phyloP scores from a whole-genome alignment of 1,284 basidiomycete genomes.

The Ustilago tritici region DNA sequence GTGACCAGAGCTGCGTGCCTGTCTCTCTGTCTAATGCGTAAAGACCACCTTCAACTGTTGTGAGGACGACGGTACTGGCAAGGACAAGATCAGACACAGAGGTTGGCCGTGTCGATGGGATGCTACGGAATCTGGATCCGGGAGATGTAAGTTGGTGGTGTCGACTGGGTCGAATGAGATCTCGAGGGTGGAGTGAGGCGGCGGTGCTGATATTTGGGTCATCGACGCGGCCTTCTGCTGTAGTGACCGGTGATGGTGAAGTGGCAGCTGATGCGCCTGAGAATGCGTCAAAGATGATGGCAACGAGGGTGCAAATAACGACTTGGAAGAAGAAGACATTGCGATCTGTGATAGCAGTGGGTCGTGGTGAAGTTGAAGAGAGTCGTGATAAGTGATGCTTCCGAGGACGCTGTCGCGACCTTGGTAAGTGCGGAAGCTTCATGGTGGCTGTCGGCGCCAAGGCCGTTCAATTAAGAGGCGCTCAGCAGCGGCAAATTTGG shows the following conservation, averaged over 20 bases:
- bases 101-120: slow-evolving; percentile 29
- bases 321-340: slow-evolving; percentile 35
- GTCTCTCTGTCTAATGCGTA: slow-evolving; percentile 85
- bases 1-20: slow-evolving; percentile 71
- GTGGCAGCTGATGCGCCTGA: slow-evolving; percentile 15
- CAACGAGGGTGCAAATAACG: slow-evolving; percentile 36
- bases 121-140: slow-evolving; percentile 34
- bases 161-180: slow-evolving; percentile 25
- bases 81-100: slow-evolving; percentile 73
- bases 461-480: slow-evolving; percentile 13
- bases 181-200: slow-evolving; percentile 17
- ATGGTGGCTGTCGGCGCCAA: slow-evolving; percentile 25
- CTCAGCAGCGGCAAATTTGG: neutral
- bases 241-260: neutral
- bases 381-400: neutral
- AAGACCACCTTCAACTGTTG: slow-evolving; percentile 89
- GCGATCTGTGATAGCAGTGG: neutral
- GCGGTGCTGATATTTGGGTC: slow-evolving; percentile 22
- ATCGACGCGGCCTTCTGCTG: slow-evolving; percentile 14
- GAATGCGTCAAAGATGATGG: slow-evolving; percentile 28
- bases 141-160: slow-evolving; percentile 25
- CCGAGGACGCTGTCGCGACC: slow-evolving; percentile 33
- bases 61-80: slow-evolving; percentile 82
- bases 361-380: neutral
- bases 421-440: slow-evolving; percentile 27